These are phyloP conservation scores for Komagataella phaffii DNA, from an alignment of 805 yeast genomes.

Conservation along the genomic window DNA sequence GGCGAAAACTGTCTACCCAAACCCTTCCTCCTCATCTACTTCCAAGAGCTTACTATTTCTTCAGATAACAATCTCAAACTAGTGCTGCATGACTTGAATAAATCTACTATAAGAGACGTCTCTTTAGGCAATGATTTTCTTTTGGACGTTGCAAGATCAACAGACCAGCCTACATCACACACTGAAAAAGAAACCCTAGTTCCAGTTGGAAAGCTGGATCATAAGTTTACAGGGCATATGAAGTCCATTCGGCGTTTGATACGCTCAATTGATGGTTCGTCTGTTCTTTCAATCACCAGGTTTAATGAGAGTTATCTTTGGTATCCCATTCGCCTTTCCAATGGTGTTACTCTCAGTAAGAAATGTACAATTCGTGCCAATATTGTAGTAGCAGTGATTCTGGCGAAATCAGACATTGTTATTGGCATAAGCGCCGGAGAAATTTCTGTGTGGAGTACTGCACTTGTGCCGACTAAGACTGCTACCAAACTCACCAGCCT, in stretches of 20 bases:
- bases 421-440: constrained; percentile 27
- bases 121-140: constrained; percentile 13
- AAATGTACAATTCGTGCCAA: neutral
- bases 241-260: constrained; percentile 60
- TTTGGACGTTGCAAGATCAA: neutral
- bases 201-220: constrained; percentile 21
- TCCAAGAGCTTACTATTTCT: constrained; percentile 13
- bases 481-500: neutral
- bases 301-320: constrained; percentile 53
- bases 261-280: constrained; percentile 54
- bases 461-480: neutral
- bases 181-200: neutral
- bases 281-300: constrained; percentile 44
- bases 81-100: constrained; percentile 29
- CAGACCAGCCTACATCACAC: neutral
- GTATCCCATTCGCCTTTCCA: constrained; percentile 25
- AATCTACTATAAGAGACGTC: constrained; percentile 20
- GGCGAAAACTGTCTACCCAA: constrained; percentile 17
- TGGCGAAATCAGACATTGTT: constrained; percentile 31
- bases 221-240: constrained; percentile 74
- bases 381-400: constrained; percentile 24
- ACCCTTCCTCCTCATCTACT: constrained; percentile 9
- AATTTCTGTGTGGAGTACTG: constrained; percentile 37
- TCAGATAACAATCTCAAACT: constrained; percentile 19
- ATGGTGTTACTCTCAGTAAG: constrained; percentile 1